Evolutionary conservation across 371 early-diverging fungal genomes (phyloP).

Genomic region (Lichtheimia ornata): DNA sequence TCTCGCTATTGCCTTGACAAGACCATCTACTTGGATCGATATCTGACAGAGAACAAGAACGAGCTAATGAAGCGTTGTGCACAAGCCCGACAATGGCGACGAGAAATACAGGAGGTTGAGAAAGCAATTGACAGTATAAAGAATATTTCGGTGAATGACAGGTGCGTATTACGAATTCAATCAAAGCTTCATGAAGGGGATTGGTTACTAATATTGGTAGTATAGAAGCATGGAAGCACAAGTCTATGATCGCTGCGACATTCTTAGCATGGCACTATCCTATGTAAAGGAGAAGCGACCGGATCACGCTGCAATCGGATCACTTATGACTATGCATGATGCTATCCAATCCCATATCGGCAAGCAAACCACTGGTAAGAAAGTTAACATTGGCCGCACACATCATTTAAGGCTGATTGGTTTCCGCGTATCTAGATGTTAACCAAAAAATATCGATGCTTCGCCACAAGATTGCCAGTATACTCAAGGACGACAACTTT

Average conservation of each 20-base stretch:
- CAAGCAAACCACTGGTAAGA: no score
- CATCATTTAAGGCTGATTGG: no score
- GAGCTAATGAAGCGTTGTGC: constrained; percentile 20
- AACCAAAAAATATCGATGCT: no score
- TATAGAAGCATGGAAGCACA: constrained; percentile 1
- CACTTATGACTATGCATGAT: no score
- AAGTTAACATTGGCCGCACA: no score
- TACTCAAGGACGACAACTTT: constrained; percentile 31
- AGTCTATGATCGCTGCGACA: constrained; percentile 19
- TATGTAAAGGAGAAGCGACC: not conserved
- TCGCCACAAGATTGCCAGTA: not conserved
- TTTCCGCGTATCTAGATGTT: no score
- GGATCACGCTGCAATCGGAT: no score
- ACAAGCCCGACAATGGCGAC: constrained; percentile 22
- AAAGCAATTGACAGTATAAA: constrained; percentile 12
- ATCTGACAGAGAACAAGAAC: constrained; percentile 31
- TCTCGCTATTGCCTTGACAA: constrained; percentile 15
- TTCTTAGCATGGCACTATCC: constrained; percentile 13
- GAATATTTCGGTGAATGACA: not conserved
- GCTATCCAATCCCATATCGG: no score
- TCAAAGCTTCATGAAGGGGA: not conserved
- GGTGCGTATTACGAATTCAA: not conserved
- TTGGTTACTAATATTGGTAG: not conserved
- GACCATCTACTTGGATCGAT: constrained; percentile 45
- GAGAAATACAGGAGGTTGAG: constrained; percentile 17